Evolutionary conservation across 305 asterid species (phyloP).

Genomic region (Solanum hybrid): DNA sequence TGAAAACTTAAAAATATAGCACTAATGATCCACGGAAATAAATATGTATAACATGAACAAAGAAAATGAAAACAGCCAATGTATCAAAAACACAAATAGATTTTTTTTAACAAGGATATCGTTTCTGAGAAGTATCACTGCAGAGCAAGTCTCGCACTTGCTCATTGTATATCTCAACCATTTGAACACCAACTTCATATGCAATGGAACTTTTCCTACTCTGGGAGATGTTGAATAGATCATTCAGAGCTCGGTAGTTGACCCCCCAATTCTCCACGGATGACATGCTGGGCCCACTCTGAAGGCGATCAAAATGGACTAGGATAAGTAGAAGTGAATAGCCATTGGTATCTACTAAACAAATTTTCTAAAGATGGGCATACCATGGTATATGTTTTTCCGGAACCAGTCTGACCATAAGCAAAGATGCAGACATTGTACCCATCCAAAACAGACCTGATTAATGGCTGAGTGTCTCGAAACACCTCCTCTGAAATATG

Average conservation of each 20-base stretch:
- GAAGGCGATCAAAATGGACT: conserved; percentile 7
- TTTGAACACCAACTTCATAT: conserved; percentile 86
- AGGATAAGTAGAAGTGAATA: background rate
- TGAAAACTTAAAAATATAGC: background rate
- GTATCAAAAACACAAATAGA: conserved; percentile 4
- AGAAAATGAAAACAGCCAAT: background rate
- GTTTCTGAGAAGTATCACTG: conserved; percentile 53
- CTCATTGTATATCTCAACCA: conserved; percentile 95
- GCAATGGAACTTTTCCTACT: conserved; percentile 56
- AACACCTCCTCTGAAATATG: conserved; percentile 70
- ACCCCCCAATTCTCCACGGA: conserved; percentile 85
- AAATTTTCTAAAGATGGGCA: conserved; percentile 9
- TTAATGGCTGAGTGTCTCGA: conserved; percentile 81
- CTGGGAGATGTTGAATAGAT: conserved; percentile 79
- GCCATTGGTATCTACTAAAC: background rate
- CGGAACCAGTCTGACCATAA: conserved; percentile 97
- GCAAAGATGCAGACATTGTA: conserved; percentile 95
- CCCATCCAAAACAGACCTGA: conserved; percentile 95
- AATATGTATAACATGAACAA: background rate
- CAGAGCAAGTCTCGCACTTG: conserved; percentile 89
- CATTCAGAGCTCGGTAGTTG: conserved; percentile 89
- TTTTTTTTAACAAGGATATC: conserved; percentile 57
- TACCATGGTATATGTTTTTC: conserved; percentile 94
- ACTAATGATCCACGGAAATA: background rate
- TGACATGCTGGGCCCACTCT: conserved; percentile 77